Evolutionary conservation across 305 asterid species (phyloP).

Genomic region (Rubia peregrina): DNA sequence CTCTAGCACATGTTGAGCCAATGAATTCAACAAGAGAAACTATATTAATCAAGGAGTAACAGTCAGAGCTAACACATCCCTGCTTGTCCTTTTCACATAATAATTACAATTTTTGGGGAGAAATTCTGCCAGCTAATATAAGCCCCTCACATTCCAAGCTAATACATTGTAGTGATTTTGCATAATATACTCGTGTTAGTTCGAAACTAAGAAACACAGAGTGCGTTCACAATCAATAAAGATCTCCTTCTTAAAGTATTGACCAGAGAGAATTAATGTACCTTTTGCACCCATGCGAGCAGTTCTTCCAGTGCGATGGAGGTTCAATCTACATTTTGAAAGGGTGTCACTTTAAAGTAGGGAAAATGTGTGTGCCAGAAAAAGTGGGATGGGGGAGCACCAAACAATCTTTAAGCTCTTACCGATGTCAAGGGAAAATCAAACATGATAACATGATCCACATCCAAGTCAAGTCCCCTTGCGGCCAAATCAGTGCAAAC

Average conservation of each 20-base stretch:
- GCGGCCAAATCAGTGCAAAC: constrained; percentile 99
- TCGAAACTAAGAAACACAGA: not conserved
- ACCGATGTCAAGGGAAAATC: constrained; percentile 95
- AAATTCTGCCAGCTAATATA: not conserved
- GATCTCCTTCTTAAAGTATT: constrained; percentile 9
- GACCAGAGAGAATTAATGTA: constrained; percentile 18
- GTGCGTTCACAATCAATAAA: not conserved
- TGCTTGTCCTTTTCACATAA: not conserved
- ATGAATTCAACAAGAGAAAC: not conserved
- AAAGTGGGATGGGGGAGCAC: not conserved
- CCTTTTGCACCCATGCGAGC: constrained; percentile 99
- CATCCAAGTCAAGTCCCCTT: constrained; percentile 96
- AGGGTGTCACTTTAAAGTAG: not conserved
- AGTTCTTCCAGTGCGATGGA: constrained; percentile 99
- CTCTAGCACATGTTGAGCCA: not conserved
- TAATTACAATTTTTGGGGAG: not conserved
- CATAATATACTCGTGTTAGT: not conserved
- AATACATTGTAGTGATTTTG: not conserved
- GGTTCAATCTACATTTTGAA: constrained; percentile 65
- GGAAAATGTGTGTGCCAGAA: not conserved
- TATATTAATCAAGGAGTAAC: not conserved
- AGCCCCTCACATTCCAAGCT: not conserved
- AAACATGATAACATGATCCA: constrained; percentile 97
- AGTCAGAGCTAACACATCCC: not conserved
- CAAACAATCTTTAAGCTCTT: constrained; percentile 23